Evolutionary conservation across 2,329 filamentous ascomycete species (phyloP), one percentile per base, ranked within the genome.

Genomic region (Penicillium sp.): DNA sequence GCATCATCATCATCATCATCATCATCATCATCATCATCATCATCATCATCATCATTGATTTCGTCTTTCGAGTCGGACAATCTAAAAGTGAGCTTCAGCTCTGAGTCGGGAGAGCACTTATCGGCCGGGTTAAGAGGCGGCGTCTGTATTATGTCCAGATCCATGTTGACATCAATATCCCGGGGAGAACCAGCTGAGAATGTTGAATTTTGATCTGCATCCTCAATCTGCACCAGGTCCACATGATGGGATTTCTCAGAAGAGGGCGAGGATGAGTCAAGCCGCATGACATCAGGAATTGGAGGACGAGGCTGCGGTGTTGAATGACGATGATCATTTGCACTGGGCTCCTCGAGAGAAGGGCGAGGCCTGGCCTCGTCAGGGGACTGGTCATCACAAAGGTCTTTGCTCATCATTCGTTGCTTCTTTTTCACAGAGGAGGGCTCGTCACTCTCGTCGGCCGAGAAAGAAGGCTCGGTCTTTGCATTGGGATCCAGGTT

Each of bases 161-260:
- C 28, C 11, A 26, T 18, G 26, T 9, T 13, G 9, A 32, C 40
- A 4, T 42, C 45, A 9, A 34, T 9, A 24, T 51, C 49, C 43
- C 27, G 36, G 33, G 38, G 41, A 25, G 12, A 13, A 25, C 6
- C 11, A 32, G 28, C n/a, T 32, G 42, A 13, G 8, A 29, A 25
- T 3, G 25, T 46, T 8, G 45, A 43, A 24, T 49, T 52, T 11
- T 47, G 38, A 26, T 44, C 47, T 9, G 50, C 47, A 4, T 50
- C 52, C 24, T 49, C 39, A 18, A 49, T 42, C n/a, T 38, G 6
- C 44, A 52, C 39, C 5, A 41, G 39, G 13, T 49, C 48, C 28
- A 38, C 24, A 32, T 25, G 18, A 25, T 48, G 18, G 28, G 36
- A 26, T 4, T 34, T 9, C 9, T 29, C 40, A 9, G 8, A 9